Conservation (phyloP, 345 rosid species). For the Gossypium sturtianum region DNA sequence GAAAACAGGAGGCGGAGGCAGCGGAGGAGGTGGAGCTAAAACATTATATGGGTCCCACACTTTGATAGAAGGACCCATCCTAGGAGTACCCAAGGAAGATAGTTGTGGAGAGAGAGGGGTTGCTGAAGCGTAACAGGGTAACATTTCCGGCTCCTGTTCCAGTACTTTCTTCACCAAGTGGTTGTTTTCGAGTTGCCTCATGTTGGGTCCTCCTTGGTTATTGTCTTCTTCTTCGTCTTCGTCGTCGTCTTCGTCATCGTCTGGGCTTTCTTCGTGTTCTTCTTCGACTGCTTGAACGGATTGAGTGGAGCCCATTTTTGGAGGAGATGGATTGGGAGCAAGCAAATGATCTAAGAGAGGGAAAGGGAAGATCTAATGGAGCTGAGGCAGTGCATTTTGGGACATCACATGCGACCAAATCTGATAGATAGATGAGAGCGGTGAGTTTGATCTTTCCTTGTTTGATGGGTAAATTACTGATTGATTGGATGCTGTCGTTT, state of each 20-base stretch:
- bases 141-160: conserved; percentile 83
- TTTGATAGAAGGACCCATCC: conserved; percentile 82
- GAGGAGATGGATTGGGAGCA: neutral
- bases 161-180: conserved; percentile 71
- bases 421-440: neutral
- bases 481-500: neutral
- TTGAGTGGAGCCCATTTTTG: conserved; percentile 61
- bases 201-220: conserved; percentile 22
- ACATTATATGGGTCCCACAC: conserved; percentile 98
- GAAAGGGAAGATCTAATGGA: conserved; percentile 13
- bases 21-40: conserved; percentile 64
- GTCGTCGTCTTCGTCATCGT: conserved; percentile 34
- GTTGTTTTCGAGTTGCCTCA: conserved; percentile 28
- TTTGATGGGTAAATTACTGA: neutral
- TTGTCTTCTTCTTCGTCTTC: conserved; percentile 36
- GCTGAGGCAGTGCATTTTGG: neutral
- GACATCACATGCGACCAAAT: no score
- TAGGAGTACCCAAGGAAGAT: conserved; percentile 80
- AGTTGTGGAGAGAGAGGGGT: conserved; percentile 91
- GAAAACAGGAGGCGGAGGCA: conserved; percentile 46
- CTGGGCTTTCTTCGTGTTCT: conserved; percentile 41
- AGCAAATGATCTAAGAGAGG: conserved; percentile 6
- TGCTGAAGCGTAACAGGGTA: conserved; percentile 88
- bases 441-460: neutral
- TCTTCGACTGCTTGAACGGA: conserved; percentile 37